Percentiles rank a stretch among this genome's conserved stretches.
phyloP scores from a whole-genome alignment of 2,329 filamentous ascomycete species.

The Akanthomyces dipterigenus region DNA sequence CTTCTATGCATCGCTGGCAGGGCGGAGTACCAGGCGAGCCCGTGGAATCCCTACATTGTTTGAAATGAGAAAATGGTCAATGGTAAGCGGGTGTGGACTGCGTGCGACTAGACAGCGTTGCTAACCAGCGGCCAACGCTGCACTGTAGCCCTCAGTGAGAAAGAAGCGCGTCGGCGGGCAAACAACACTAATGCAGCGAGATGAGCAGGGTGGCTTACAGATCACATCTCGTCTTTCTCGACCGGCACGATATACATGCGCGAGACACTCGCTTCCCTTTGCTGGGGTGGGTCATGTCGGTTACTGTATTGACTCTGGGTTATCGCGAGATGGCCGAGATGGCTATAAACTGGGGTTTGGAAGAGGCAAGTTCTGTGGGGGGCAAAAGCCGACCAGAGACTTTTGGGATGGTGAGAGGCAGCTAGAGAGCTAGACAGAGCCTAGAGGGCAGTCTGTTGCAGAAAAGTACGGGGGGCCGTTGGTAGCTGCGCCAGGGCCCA shows the following conservation, averaged over 20 bases:
- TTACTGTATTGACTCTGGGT: not conserved
- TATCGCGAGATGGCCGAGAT: constrained; percentile 11
- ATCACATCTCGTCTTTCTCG: constrained; percentile 26
- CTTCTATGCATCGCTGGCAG: constrained; percentile 32
- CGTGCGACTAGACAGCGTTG: not conserved
- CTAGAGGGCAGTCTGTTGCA: not conserved
- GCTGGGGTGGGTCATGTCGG: constrained; percentile 10
- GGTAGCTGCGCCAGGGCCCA: not conserved
- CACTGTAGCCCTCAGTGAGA: not conserved
- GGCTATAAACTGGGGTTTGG: constrained; percentile 9
- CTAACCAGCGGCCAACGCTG: not conserved
- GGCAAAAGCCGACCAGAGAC: constrained; percentile 8
- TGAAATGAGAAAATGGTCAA: not conserved
- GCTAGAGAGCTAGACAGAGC: not conserved
- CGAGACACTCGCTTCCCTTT: constrained; percentile 25
- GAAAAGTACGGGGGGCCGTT: not conserved
- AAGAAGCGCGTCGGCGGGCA: not conserved
- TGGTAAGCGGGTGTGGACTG: not conserved
- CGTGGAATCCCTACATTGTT: constrained; percentile 22
- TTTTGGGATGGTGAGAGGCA: not conserved
- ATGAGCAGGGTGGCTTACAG: constrained; percentile 19
- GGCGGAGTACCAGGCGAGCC: constrained; percentile 30
- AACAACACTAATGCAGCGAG: not conserved
- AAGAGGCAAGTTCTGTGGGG: constrained; percentile 12
- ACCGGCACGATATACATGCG: constrained; percentile 26